Conservation (phyloP, 2,329 filamentous ascomycete genomes). For the Fusarium oligoseptatum region DNA sequence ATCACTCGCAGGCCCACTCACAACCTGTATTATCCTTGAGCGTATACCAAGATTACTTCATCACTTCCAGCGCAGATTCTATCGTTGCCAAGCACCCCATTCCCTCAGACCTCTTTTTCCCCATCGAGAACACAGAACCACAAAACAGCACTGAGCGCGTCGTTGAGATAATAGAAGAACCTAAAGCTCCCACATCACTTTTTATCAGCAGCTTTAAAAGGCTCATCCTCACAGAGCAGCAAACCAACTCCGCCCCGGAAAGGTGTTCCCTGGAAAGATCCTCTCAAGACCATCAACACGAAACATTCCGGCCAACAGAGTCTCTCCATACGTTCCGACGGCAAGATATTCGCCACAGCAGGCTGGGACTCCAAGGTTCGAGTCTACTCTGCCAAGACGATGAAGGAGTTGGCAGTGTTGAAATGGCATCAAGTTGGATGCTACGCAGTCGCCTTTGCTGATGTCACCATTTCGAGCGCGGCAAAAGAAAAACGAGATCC, state of each 20-base stretch:
- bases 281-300: conserved; percentile 77
- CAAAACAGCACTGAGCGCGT: conserved; percentile 37
- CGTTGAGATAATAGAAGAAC: conserved; percentile 43
- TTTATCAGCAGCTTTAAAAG: conserved; percentile 42
- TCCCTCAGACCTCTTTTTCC: conserved; percentile 49
- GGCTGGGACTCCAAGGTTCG: conserved; percentile 90
- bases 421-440: conserved; percentile 95
- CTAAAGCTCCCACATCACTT: conserved; percentile 31
- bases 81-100: conserved; percentile 82
- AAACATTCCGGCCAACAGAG: conserved; percentile 93
- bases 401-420: conserved; percentile 90
- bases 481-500: conserved; percentile 34
- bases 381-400: conserved; percentile 83
- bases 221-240: not conserved
- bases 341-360: conserved; percentile 86
- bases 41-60: conserved; percentile 69
- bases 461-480: conserved; percentile 47
- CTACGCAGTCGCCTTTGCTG: conserved; percentile 82
- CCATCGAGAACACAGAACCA: conserved; percentile 13
- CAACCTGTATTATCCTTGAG: conserved; percentile 87
- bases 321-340: conserved; percentile 82
- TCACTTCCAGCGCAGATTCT: conserved; percentile 87
- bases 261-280: conserved; percentile 56
- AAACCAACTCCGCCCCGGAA: conserved; percentile 20
- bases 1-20: conserved; percentile 76